Evolutionary conservation across 2,329 filamentous ascomycete genomes (phyloP).

Genomic region (Aspergillus versicolor): DNA sequence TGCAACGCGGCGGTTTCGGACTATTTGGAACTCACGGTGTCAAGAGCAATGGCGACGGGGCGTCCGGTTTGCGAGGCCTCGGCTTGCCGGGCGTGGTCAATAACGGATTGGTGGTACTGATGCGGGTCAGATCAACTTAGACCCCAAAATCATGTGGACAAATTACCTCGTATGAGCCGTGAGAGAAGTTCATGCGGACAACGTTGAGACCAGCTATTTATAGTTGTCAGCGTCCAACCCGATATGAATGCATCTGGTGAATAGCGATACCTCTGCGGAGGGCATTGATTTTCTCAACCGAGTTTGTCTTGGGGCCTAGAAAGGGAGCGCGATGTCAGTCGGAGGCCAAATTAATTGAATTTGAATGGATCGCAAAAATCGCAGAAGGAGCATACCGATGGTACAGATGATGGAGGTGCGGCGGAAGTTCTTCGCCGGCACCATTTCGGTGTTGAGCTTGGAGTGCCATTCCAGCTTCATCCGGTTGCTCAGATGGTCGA

Average conservation of each 20-base stretch:
- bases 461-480: conserved; percentile 69
- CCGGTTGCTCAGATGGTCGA: conserved; percentile 82
- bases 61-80: conserved; percentile 76
- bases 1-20: not conserved
- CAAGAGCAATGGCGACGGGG: conserved; percentile 91
- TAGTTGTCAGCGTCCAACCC: conserved; percentile 15
- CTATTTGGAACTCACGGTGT: conserved; percentile 61
- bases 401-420: conserved; percentile 98
- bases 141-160: not conserved
- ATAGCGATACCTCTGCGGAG: conserved; percentile 64
- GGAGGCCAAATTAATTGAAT: not conserved
- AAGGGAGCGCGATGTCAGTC: conserved; percentile 23
- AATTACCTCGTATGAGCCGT: conserved; percentile 75
- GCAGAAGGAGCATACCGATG: conserved; percentile 63
- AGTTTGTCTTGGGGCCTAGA: conserved; percentile 92
- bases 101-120: conserved; percentile 95
- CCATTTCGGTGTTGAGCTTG: conserved; percentile 84
- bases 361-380: not conserved
- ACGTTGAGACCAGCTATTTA: conserved; percentile 81
- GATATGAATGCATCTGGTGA: conserved; percentile 1
- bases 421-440: conserved; percentile 85
- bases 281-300: conserved; percentile 91
- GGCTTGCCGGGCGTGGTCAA: conserved; percentile 89
- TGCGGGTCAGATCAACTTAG: not conserved
- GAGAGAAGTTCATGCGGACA: conserved; percentile 99